These are phyloP conservation scores for Mycena belliarum DNA, from an alignment of 768 basidiomycete genomes.

Conservation along the genomic window DNA sequence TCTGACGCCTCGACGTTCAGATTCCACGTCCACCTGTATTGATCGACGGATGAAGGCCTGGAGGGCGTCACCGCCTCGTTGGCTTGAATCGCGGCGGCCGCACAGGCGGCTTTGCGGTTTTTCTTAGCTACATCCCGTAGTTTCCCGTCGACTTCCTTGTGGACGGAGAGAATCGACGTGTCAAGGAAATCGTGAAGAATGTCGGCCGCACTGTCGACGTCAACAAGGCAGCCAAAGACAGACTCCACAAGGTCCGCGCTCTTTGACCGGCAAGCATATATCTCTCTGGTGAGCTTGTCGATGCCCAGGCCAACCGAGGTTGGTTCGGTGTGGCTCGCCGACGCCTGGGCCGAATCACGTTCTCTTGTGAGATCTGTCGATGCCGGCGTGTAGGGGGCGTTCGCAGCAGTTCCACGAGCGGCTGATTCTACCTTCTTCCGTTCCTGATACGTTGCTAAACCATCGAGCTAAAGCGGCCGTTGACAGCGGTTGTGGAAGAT, in stretches of 20 bases:
- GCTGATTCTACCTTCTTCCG: neutral
- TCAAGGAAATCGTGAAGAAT: conserved; percentile 5
- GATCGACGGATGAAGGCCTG: neutral
- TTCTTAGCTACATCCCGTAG: neutral
- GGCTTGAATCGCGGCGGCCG: neutral
- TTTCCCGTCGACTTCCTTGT: neutral
- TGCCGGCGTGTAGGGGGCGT: neutral
- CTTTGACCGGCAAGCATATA: neutral
- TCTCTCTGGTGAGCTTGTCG: neutral
- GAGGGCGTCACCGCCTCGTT: neutral
- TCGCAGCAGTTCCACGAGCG: neutral
- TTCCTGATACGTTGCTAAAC: neutral
- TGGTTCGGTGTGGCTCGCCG: neutral
- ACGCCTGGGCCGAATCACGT: neutral
- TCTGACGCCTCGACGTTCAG: conserved; percentile 3
- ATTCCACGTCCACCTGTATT: conserved; percentile 7
- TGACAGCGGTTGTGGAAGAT: neutral
- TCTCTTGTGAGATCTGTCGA: neutral
- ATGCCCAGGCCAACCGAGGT: neutral
- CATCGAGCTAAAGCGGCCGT: neutral
- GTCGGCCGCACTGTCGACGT: conserved; percentile 1
- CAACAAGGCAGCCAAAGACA: conserved; percentile 9
- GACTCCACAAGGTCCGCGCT: conserved; percentile 1
- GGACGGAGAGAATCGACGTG: conserved; percentile 1
- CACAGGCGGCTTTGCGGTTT: neutral